Evolutionary conservation across 306 rosid species (phyloP), one percentile per base, ranked within the genome.

Genomic region (Trichosanthes cucumerina): DNA sequence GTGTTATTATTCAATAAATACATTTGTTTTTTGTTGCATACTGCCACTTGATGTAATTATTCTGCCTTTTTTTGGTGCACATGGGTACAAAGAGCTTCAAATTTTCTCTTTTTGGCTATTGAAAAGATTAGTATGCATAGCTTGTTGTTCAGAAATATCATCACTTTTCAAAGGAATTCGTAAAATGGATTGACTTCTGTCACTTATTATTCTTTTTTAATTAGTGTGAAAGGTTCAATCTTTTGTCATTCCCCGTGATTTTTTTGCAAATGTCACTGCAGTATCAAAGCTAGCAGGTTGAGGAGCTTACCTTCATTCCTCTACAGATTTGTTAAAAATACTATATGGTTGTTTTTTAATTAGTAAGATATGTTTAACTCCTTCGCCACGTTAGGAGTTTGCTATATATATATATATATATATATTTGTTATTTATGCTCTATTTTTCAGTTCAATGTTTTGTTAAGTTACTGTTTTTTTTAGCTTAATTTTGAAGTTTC

Each of bases 201-300:
- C 80, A 50, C 64, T 75, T 84, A 15, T 79, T 81, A 52, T 26
- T 71, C 76, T 79, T 52, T 81, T 78, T 60, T 58, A 53, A 80
- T 72, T 74, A 82, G 57, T 83, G 80, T 80, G 85, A 54, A 87
- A 87, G 83, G 83, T 85, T 84, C 65, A 77, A 80, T 82, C 74
- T 86, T 36, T 86, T 82, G 80, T 78, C 81, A 52, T 76, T 85
- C 79, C 80, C 63, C 80, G 81, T 83, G 79, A 77, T 80, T 83
- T 80, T 82, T 90, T 91, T 91, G 89, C 96, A 57, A 82, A 92
- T 95, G 91, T 88, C 93, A 84, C 93, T 92, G 99, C 99, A 96
- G 99, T 91, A 86, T 83, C 91, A 89, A 90, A 91, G 97, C 97
- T 83, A 81, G 91, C 97, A 91, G 93, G 93, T 92, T 91, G 98